These are phyloP conservation scores for Yarrowia porcina DNA, from an alignment of 805 yeast species.

Conservation along the genomic window DNA sequence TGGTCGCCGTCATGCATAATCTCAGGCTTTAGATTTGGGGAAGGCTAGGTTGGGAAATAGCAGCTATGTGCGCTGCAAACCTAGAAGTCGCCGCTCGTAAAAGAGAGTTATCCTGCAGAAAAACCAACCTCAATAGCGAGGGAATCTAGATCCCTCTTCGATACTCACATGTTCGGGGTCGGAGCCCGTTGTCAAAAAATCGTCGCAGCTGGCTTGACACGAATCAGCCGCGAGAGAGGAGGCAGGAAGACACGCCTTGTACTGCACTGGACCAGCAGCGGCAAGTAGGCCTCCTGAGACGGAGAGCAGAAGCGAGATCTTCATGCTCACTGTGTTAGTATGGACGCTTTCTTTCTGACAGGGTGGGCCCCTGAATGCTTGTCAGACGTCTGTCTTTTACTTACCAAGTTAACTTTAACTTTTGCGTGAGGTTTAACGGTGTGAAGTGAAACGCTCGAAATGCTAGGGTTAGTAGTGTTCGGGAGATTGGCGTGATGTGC, in stretches of 20 bases:
- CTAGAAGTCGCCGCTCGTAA: no score
- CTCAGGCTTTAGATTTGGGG: no score
- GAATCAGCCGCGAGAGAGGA: neutral
- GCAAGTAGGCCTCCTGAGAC: slow-evolving; percentile 7
- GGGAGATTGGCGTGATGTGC: neutral
- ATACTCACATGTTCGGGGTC: slow-evolving; percentile 18
- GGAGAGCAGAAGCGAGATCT: slow-evolving; percentile 17
- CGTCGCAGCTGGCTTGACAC: neutral
- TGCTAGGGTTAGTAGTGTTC: slow-evolving; percentile 1
- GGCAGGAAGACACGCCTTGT: slow-evolving; percentile 5
- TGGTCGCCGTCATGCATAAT: no score
- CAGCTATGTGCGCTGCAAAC: no score
- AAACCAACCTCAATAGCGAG: no score
- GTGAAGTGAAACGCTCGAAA: slow-evolving; percentile 7
- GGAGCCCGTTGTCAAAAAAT: neutral
- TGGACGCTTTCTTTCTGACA: no score
- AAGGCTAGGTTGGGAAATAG: no score
- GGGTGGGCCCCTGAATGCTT: no score
- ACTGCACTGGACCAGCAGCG: slow-evolving; percentile 9
- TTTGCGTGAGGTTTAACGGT: neutral
- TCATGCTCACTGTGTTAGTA: slow-evolving; percentile 16
- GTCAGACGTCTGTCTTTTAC: no score
- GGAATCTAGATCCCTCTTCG: no score
- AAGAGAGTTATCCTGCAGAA: no score
- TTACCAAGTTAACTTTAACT: slow-evolving; percentile 15